A percentile compares a stretch with the other conserved stretches of the same genome.
Conservation (phyloP, 2,329 filamentous ascomycete species). For the Sclerotinia glacialis region DNA sequence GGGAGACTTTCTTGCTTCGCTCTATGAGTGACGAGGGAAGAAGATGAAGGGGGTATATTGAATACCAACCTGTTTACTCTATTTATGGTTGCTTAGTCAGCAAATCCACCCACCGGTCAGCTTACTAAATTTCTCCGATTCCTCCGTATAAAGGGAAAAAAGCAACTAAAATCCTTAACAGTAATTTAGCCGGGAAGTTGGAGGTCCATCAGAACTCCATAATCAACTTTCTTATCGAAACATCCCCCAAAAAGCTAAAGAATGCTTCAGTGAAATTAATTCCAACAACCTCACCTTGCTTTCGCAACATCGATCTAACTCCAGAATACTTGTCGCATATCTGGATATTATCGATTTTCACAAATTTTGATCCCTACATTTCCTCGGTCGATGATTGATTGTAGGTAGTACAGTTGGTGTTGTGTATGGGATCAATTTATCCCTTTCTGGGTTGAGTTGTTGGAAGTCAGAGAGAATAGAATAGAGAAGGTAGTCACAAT, state of each 20-base stretch:
- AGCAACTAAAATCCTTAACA: conserved; percentile 1
- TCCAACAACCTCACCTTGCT: conserved; percentile 9
- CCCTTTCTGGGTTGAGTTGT: conserved; percentile 9
- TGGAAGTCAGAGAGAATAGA: conserved; percentile 7
- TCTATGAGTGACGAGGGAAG: too few relatives aligned
- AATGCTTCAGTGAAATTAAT: conserved; percentile 6
- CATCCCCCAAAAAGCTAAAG: conserved; percentile 1
- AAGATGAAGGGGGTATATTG: too few relatives aligned
- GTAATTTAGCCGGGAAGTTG: conserved; percentile 16
- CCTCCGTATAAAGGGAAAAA: not conserved
- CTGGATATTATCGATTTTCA: not conserved
- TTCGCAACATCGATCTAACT: not conserved
- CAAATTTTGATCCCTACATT: not conserved
- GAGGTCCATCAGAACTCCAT: not conserved
- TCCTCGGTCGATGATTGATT: conserved; percentile 16
- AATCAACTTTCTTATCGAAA: conserved; percentile 15
- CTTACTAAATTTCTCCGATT: not conserved
- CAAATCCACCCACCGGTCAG: not conserved
- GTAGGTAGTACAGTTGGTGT: conserved; percentile 20
- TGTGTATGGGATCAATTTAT: conserved; percentile 6
- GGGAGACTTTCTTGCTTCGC: not conserved
- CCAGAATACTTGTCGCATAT: not conserved
- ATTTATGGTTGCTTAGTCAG: not conserved
- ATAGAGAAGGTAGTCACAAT: conserved; percentile 41
- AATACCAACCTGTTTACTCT: too few relatives aligned